Evolutionary conservation across 192 early-diverging fungal species (phyloP).

Genomic region (Pecoramyces ruminantium): DNA sequence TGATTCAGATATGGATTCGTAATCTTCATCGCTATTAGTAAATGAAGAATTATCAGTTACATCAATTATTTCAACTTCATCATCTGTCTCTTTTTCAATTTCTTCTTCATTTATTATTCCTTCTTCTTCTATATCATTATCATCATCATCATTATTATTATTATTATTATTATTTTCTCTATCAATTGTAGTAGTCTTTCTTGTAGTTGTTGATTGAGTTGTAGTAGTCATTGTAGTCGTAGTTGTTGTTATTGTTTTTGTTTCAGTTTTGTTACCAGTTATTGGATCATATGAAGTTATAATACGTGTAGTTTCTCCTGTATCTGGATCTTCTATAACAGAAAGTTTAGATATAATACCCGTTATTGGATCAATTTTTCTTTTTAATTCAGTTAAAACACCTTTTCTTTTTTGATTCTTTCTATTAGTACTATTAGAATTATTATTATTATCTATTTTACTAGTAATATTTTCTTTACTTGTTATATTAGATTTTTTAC

Average conservation of each 20-base stretch:
- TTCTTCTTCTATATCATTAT: background rate
- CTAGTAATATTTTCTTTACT: too few relatives aligned
- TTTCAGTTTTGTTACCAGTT: background rate
- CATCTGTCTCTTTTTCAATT: background rate
- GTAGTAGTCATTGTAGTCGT: background rate
- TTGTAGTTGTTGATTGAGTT: background rate
- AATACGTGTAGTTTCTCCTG: background rate
- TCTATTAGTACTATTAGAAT: too few relatives aligned
- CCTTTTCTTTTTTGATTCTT: background rate
- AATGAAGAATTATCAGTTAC: background rate
- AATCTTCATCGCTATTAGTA: background rate
- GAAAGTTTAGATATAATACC: background rate
- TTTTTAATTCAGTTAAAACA: background rate
- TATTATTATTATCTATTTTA: too few relatives aligned
- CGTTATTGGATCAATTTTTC: background rate
- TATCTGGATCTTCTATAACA: background rate
- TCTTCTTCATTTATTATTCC: background rate
- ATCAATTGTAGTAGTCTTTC: background rate
- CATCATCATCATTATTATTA: too few relatives aligned
- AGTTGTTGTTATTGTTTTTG: background rate
- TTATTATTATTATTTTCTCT: background rate
- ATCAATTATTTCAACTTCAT: background rate
- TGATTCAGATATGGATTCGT: too few relatives aligned
- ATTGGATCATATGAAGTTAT: background rate
- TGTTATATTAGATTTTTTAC: too few relatives aligned